Conservation (phyloP, 2,329 filamentous ascomycete genomes). For the Curvularia sp. region DNA sequence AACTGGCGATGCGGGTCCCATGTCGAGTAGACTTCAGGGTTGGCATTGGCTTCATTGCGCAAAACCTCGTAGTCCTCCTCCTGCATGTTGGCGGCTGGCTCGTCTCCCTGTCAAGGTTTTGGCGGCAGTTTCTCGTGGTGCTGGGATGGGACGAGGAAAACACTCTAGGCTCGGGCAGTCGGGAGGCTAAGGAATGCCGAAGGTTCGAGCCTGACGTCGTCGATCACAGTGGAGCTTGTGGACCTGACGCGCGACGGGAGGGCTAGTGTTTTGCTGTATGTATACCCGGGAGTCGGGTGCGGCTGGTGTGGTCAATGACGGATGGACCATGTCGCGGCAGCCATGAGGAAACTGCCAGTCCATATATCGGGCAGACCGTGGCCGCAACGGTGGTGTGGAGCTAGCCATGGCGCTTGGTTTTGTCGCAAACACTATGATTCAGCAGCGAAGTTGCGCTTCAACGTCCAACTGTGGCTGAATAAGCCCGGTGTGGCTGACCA, state of each 20-base stretch:
- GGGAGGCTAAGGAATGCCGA: neutral
- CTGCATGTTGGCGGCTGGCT: conserved; percentile 31
- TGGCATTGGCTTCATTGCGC: conserved; percentile 40
- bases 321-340: neutral
- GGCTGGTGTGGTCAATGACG: neutral
- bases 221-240: conserved; percentile 16
- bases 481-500: conserved; percentile 12
- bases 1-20: conserved; percentile 44
- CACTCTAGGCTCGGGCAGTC: conserved; percentile 2
- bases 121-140: neutral
- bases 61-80: conserved; percentile 43
- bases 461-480: conserved; percentile 9
- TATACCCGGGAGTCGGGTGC: conserved; percentile 8
- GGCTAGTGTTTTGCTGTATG: conserved; percentile 10
- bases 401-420: neutral
- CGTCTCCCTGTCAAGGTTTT: neutral
- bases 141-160: conserved; percentile 1
- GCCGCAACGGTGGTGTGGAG: neutral
- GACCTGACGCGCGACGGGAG: conserved; percentile 11
- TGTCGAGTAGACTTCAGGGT: conserved; percentile 33
- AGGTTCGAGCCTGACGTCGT: conserved; percentile 17
- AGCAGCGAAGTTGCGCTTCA: conserved; percentile 1
- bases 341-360: neutral
- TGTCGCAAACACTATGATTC: conserved; percentile 2
- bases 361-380: conserved; percentile 6